Base-by-base conservation (phyloP, 2,329 filamentous ascomycete species). In the Colletotrichum eremochloae region DNA sequence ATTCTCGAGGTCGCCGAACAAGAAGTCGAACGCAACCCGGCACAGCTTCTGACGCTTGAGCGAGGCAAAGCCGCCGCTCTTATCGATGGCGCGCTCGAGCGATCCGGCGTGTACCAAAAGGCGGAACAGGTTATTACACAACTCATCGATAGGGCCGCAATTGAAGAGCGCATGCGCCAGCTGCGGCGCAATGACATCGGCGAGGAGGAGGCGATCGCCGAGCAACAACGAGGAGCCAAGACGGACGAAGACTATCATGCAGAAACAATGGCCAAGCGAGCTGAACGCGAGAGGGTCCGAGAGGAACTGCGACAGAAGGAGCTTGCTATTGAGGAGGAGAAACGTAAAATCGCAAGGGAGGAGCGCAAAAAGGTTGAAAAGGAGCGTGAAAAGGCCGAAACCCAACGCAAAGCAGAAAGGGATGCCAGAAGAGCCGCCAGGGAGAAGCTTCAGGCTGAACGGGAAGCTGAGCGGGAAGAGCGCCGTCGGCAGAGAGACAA, bases 61-160 rank as follows among this genome's bases (percentile, higher is more conserved):
- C 91, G 92, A 24, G 86, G 89, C 71, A 93, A 95, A 79, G 92
- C 93, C 5, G 90, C 91, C 1, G 90, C 92, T 0, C 87, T 97
- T 5, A 91, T 95, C 52, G 93, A 95, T 79, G 93, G 94, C 68
- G 92, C 92, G 1, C 88, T 94, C 24, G 93, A 95, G 77, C 90
- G 94, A 73, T 92, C 90, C 29, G 92, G 92, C 36, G 90, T 95
- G 38, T 96, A 96, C 77, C 89, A 92, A 72, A 89, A 89, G 76
- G 92, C 92, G 0, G 90, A 93, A 76, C 86, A 87, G 9, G 88
- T 91, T 62, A 90, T 75, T 61, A 88, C 91, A 72, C 84, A 87
- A 38, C 85, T 94, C 71, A 92, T 96, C 70, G 90, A 93, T 77
- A 86, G 91, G 58, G 84, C 84, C 12, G 88, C 90, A 36, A 94